These are phyloP conservation scores for Viola odorata DNA, from an alignment of 345 rosid species.

Conservation along the genomic window DNA sequence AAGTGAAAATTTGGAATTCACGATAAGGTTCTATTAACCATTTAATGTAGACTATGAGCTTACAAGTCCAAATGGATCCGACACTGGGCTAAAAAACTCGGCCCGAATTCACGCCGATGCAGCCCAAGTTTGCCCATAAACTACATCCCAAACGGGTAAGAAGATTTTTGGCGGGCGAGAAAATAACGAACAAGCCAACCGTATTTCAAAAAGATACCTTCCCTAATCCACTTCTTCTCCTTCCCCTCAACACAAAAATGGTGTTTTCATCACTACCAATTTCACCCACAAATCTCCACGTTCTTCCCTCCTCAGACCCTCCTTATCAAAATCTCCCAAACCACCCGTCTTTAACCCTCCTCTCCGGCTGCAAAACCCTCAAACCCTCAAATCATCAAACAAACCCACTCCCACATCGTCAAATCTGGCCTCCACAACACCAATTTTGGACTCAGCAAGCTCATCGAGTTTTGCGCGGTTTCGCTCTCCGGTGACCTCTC, in stretches of 20 bases:
- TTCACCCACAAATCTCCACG: constrained; percentile 33
- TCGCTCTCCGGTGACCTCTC: constrained; percentile 56
- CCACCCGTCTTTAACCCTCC: constrained; percentile 58
- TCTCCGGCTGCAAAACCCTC: constrained; percentile 53
- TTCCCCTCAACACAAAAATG: constrained; percentile 12
- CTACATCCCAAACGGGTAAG: no score
- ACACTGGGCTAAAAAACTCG: no score
- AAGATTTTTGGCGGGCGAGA: no score
- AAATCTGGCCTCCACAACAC: constrained; percentile 69
- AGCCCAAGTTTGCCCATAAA: no score
- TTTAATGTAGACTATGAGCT: no score
- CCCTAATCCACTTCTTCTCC: not conserved
- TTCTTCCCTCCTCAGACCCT: constrained; percentile 55
- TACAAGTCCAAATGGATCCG: no score
- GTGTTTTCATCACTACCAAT: constrained; percentile 18
- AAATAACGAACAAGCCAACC: not conserved
- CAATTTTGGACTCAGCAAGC: constrained; percentile 67
- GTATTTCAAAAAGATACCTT: not conserved
- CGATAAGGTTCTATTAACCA: no score
- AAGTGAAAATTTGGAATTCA: no score
- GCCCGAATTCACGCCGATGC: no score
- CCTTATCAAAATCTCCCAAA: constrained; percentile 52
- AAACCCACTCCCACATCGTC: constrained; percentile 55
- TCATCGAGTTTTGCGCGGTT: constrained; percentile 49
- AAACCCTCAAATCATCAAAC: constrained; percentile 37